Conservation (phyloP, 1,139 yeast species). For the Entelexis paramagnoliae region DNA sequence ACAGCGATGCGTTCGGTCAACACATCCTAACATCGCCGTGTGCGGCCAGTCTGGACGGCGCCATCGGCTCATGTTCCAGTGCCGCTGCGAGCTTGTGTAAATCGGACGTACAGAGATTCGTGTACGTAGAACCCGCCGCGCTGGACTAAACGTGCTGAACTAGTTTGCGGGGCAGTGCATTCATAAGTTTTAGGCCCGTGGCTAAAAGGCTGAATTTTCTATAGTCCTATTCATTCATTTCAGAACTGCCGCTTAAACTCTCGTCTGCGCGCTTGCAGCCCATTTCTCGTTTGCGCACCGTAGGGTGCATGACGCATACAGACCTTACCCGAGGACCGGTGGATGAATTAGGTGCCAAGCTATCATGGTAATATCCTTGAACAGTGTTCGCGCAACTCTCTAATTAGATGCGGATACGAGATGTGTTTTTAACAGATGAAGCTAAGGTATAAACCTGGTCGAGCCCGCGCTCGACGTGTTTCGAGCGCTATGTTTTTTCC, state of each 20-base stretch:
- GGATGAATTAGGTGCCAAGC: too few species aligned
- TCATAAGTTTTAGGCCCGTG: neutral
- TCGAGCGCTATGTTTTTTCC: neutral
- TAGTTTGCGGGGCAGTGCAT: too few species aligned
- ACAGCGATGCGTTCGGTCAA: slow-evolving; percentile 23
- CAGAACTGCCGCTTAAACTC: too few species aligned
- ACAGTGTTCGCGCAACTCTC: too few species aligned
- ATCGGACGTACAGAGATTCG: neutral
- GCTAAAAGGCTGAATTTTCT: neutral
- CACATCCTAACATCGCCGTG: slow-evolving; percentile 20
- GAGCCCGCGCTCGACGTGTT: too few species aligned
- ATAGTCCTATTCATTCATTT: neutral
- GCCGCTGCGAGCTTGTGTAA: slow-evolving; percentile 19
- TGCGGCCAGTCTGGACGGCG: slow-evolving; percentile 22
- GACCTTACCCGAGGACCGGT: neutral
- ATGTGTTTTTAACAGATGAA: too few species aligned
- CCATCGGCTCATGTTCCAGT: slow-evolving; percentile 20
- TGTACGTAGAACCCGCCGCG: neutral
- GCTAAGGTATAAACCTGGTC: too few species aligned
- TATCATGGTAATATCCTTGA: too few species aligned
- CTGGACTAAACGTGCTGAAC: too few species aligned
- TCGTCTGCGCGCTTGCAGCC: neutral
- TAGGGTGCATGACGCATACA: neutral
- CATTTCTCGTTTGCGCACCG: neutral
- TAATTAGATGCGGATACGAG: too few species aligned